Evolutionary conservation across 352 stramenopile species (phyloP), one percentile per base, ranked within the genome.

Genomic region (Pythium vanterpoolii): DNA sequence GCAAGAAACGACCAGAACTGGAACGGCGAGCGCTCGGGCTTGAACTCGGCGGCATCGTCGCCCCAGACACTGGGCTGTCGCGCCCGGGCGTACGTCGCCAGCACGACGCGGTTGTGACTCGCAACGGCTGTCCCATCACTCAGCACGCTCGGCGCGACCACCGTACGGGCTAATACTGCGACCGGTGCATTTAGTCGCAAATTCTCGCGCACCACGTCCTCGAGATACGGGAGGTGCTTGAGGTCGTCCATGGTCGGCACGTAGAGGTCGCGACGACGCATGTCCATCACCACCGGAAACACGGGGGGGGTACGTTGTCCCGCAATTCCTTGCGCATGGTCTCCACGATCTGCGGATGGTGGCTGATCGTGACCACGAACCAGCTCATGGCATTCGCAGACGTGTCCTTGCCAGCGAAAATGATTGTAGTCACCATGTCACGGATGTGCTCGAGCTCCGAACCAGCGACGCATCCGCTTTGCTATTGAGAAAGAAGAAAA

Each of bases 381-480:
- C 85, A 95, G 21, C 57, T 66, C 60, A 95, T 72, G 16, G 63
- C 73, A 42, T 80, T 71, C 0, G 83, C 76, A 2, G 79, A 90
- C n/a, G 83, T 86, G 68, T 93, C 85, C 27, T 86, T 78, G 40
- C 83, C 85, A 9, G 79, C 85, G 40, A 93, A 79, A 31, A 89
- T 71, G 42, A 93, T 89, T 23, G 73, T 86, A 56, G 91, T 71
- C 19, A 89, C 69, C 64, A 94, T 87, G 53, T 93, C 79, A 1
- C 80, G 71, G 43, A 94, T 74, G 31, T 74, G 71, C n/a, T 71
- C 72, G 9, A 67, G 44, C 38, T 79, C 70, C 6, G 69, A 59
- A 39, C 76, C 64, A 69, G 38, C n/a, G 36, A 28, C 33, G 75
- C 60, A 8, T 64, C 68, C 30, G 73, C 31, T 28, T 77, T 69